Conservation (phyloP, 345 rosid species). For the Aurinia saxatilis region DNA sequence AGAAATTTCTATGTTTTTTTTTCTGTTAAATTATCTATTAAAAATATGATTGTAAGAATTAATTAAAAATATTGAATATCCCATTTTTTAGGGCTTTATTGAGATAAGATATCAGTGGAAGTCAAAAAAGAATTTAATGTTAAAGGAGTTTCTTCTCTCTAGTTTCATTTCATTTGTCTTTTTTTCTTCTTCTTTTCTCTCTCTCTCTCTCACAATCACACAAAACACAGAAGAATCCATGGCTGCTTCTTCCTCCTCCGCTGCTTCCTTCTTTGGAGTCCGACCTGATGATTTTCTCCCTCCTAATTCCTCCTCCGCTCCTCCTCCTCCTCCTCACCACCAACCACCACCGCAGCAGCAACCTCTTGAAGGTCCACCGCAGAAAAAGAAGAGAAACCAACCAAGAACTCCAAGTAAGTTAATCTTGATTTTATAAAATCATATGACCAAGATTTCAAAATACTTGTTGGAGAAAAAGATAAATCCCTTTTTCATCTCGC, state of each 20-base stretch:
- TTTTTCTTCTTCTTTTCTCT: neutral
- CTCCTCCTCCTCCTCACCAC: constrained; percentile 21
- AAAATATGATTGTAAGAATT: neutral
- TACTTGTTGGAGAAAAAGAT: constrained; percentile 9
- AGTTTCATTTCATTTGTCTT: constrained; percentile 18
- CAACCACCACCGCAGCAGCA: constrained; percentile 22
- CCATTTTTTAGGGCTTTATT: constrained; percentile 34
- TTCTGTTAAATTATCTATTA: neutral
- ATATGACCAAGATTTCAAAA: neutral
- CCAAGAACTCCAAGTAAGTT: constrained; percentile 79
- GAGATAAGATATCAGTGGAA: constrained; percentile 39
- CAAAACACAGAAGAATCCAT: constrained; percentile 31
- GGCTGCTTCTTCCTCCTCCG: constrained; percentile 67
- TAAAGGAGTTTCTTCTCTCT: constrained; percentile 25
- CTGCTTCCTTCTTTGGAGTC: constrained; percentile 53
- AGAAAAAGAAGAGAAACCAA: constrained; percentile 66
- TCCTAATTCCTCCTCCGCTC: constrained; percentile 38
- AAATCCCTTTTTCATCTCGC: constrained; percentile 10
- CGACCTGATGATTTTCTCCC: constrained; percentile 51
- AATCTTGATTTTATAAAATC: neutral
- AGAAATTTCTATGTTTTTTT: constrained; percentile 16
- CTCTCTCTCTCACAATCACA: constrained; percentile 32
- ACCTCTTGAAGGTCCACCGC: constrained; percentile 41
- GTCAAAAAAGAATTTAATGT: constrained; percentile 36
- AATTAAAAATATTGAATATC: constrained; percentile 19